Conservation (phyloP, 75 land plant species). For the Pinus tabuliformis region DNA sequence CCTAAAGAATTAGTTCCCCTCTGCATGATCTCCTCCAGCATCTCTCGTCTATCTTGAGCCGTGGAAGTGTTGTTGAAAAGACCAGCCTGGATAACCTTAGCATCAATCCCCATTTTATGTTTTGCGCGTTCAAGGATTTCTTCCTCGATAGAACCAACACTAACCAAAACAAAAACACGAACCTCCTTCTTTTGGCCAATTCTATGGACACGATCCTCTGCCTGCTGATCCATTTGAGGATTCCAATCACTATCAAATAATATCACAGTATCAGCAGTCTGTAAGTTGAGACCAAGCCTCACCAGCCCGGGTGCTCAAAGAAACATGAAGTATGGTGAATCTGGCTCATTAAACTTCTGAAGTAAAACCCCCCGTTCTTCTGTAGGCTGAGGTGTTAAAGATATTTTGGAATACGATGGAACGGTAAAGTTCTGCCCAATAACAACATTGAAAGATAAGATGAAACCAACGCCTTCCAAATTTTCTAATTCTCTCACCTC, state of each 20-base stretch:
- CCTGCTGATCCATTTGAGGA: constrained; percentile 99
- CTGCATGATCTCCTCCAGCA: constrained; percentile 93
- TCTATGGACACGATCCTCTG: constrained; percentile 95
- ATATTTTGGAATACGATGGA: too few relatives aligned
- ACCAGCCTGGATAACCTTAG: constrained; percentile 97
- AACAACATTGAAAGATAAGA: constrained; percentile 2
- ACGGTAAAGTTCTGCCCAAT: too few relatives aligned
- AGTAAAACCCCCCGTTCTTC: constrained; percentile 82
- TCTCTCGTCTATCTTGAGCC: constrained; percentile 82
- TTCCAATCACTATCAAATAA: constrained; percentile 99
- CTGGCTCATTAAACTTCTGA: constrained; percentile 82
- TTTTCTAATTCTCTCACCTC: too few relatives aligned
- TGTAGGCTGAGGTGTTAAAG: constrained; percentile 15
- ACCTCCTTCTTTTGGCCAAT: constrained; percentile 99
- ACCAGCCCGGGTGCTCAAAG: constrained; percentile 97
- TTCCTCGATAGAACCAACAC: constrained; percentile 97
- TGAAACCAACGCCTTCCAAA: too few relatives aligned
- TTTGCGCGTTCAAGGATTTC: constrained; percentile 95
- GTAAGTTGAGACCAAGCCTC: constrained; percentile 90
- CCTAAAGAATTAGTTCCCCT: constrained; percentile 79
- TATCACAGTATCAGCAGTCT: constrained; percentile 94
- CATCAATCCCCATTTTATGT: constrained; percentile 98
- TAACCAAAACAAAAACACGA: constrained; percentile 88
- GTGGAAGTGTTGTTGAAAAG: constrained; percentile 97
- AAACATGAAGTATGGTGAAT: constrained; percentile 92